A percentile compares a stretch with the other conserved stretches of the same genome.
Evolutionary conservation across 2,329 filamentous ascomycete species (phyloP).

Genomic region (Orbilia blumenaviensis): DNA sequence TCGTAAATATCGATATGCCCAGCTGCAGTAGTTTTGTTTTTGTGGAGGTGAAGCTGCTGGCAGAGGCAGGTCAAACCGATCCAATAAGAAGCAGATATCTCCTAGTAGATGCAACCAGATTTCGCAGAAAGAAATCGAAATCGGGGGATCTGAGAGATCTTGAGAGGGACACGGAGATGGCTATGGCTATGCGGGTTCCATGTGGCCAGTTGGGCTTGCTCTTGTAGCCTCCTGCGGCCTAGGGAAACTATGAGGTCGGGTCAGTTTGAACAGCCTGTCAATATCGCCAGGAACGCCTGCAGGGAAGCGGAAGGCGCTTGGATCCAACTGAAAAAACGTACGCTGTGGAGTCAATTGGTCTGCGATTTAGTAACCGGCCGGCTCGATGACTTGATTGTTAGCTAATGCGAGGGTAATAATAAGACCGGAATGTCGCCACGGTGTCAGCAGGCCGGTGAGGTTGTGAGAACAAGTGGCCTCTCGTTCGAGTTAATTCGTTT

Average conservation of each 20-base stretch:
- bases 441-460: slow-evolving; percentile 43
- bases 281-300: not conserved
- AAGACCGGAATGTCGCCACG: slow-evolving; percentile 45
- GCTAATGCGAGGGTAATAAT: slow-evolving; percentile 1
- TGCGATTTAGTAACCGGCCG: slow-evolving; percentile 35
- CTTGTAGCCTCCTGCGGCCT: slow-evolving; percentile 48
- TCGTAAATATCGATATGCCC: too few relatives aligned
- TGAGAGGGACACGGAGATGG: not conserved
- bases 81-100: slow-evolving; percentile 27
- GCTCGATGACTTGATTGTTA: slow-evolving; percentile 21
- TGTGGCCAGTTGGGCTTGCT: slow-evolving; percentile 47
- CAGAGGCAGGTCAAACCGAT: slow-evolving; percentile 46
- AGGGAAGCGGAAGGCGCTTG: slow-evolving; percentile 10
- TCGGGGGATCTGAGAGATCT: too few relatives aligned
- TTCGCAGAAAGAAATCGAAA: not conserved
- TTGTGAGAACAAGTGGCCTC: slow-evolving; percentile 53
- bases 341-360: slow-evolving; percentile 47
- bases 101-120: slow-evolving; percentile 5
- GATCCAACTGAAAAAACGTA: not conserved
- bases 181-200: slow-evolving; percentile 34
- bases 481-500: slow-evolving; percentile 32
- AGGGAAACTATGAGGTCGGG: slow-evolving; percentile 7
- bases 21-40: too few relatives aligned
- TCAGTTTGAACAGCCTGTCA: slow-evolving; percentile 53
- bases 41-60: not conserved